Evolutionary conservation across 495 filamentous ascomycete genomes (phyloP).

Genomic region (Pseudomonodictys pantanalensis): DNA sequence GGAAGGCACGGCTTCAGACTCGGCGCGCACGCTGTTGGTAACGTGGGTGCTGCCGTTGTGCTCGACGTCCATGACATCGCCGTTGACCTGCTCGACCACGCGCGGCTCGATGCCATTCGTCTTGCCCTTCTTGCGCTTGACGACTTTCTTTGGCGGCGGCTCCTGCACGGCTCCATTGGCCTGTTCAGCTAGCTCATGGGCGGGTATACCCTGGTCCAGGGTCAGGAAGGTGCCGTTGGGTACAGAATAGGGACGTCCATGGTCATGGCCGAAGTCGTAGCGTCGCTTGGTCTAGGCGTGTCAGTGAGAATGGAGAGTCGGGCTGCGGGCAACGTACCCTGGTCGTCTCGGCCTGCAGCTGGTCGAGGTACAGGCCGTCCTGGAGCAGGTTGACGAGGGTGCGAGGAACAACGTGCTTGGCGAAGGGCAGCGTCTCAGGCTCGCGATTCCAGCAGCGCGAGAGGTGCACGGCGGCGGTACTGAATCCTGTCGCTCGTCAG

Average conservation of each 20-base stretch:
- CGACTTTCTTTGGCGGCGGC: constrained; percentile 27
- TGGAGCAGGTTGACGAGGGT: constrained; percentile 40
- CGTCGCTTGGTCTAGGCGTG: constrained; percentile 17
- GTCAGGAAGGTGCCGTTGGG: constrained; percentile 21
- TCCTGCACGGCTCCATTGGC: constrained; percentile 24
- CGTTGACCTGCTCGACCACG: constrained; percentile 31
- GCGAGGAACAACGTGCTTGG: constrained; percentile 34
- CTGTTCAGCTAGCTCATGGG: constrained; percentile 23
- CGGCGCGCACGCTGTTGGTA: constrained; percentile 26
- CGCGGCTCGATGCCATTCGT: constrained; percentile 30
- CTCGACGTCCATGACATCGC: constrained; percentile 41
- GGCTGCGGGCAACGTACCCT: constrained; percentile 5
- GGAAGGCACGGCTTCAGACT: constrained; percentile 29
- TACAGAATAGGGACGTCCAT: constrained; percentile 26
- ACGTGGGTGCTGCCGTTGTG: constrained; percentile 25
- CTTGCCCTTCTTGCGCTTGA: constrained; percentile 28
- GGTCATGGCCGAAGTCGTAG: constrained; percentile 33
- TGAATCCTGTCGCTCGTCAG: constrained; percentile 31
- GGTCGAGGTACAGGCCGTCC: constrained; percentile 42
- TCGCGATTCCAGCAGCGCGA: constrained; percentile 41
- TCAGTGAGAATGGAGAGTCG: background rate
- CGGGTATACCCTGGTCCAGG: constrained; percentile 21
- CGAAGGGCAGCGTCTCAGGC: constrained; percentile 42
- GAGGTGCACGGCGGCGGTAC: constrained; percentile 35
- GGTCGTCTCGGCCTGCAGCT: constrained; percentile 28